Base-by-base conservation (phyloP, 345 rosid species). In the Melaleuca alternifolia region DNA sequence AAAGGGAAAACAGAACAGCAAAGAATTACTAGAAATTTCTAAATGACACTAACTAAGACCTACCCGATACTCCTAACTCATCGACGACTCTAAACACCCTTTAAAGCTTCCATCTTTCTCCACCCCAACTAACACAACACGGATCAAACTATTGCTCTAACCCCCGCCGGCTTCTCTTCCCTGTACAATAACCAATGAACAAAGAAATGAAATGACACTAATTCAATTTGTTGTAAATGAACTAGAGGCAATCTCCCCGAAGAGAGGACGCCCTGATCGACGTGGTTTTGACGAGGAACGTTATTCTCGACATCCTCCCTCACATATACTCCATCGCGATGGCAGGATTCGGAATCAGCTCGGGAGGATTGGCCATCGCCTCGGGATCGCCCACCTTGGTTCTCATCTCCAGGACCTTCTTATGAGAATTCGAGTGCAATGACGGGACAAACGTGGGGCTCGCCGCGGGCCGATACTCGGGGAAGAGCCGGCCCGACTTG, bases 401-500 rank as follows among this genome's bases (percentile, higher is more conserved):
- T 89, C 99, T 93, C 99, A 96, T 98, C 88, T 96, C 99, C 16
- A 96, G 77, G 46, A 98, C 99, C 89, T 95, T 98, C 96, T 94
- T 96, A 84, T 98, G 99, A 10, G 98, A 96, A 92, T 96, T 98
- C 86, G 99, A 98, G 91, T 98, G 99, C 85, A 96, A 12, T 56
- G 99, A 89, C 33, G 98, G 99, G 84, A 95, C 88, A 24, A 95
- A 98, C 11, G 99, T 96, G 26, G 99, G 99, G 83, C 99, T 98
- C 57, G 95, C 95, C 3, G 99, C 99, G 24, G 99, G 99, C 79
- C 99, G 94, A 90, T 98, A 98, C 86, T 98, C 99, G 0, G 99
- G 99, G 92, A 93, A 98, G 88, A 98, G 98, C 91, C 99, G 88
- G 48, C 99, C 99, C 0, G 98, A 98, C 88, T 98, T 98, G 91